phyloP scores from a whole-genome alignment of 2,329 filamentous ascomycete genomes.

The Amauroascus niger region DNA sequence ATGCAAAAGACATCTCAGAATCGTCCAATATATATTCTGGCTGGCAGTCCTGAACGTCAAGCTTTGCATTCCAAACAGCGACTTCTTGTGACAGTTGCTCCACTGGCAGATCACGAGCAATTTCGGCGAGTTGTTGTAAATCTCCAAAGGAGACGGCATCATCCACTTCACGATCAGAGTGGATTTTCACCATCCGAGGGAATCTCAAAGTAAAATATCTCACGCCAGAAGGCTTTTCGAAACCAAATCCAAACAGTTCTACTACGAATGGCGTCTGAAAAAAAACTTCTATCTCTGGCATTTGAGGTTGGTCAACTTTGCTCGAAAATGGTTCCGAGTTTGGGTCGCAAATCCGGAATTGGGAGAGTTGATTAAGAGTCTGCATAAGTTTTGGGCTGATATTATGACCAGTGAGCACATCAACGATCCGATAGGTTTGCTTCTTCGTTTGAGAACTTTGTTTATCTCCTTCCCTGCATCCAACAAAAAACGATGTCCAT shows the following conservation, averaged over 20 bases:
- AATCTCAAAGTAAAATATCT: slow-evolving; percentile 68
- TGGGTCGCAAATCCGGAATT: slow-evolving; percentile 37
- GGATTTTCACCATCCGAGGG: slow-evolving; percentile 64
- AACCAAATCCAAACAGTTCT: slow-evolving; percentile 70
- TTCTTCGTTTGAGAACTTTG: slow-evolving; percentile 43
- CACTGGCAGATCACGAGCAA: slow-evolving; percentile 42
- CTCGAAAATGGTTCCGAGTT: slow-evolving; percentile 35
- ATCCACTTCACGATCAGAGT: slow-evolving; percentile 60
- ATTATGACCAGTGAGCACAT: slow-evolving; percentile 44
- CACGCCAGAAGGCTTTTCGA: slow-evolving; percentile 60
- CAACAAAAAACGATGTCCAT: slow-evolving; percentile 76
- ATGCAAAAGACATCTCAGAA: slow-evolving; percentile 11
- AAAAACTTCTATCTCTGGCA: slow-evolving; percentile 35
- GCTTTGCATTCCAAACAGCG: slow-evolving; percentile 7
- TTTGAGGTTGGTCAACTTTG: slow-evolving; percentile 35
- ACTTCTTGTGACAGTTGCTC: slow-evolving; percentile 17
- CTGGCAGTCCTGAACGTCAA: slow-evolving; percentile 11
- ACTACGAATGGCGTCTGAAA: slow-evolving; percentile 67
- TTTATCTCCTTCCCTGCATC: slow-evolving; percentile 61
- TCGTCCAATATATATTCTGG: slow-evolving; percentile 16
- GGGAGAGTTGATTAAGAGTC: slow-evolving; percentile 41
- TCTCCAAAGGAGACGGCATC: slow-evolving; percentile 62
- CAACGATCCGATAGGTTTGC: slow-evolving; percentile 59
- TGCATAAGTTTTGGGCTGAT: slow-evolving; percentile 46
- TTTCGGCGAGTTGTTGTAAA: slow-evolving; percentile 56